phyloP scores from a whole-genome alignment of 2,329 filamentous ascomycete genomes.

The Neoascochyta sp. region DNA sequence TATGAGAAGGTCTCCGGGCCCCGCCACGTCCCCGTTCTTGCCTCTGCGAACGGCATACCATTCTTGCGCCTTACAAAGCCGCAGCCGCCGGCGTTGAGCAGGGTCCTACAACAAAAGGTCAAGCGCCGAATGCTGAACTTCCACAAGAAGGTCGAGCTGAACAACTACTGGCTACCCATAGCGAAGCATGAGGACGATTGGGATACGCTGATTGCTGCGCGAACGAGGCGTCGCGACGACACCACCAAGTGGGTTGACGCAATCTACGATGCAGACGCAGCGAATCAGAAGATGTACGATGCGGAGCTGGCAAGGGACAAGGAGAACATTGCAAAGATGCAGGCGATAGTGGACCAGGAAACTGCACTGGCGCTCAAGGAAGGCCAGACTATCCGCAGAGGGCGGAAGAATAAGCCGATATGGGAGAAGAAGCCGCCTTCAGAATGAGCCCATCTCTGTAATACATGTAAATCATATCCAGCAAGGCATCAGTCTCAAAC shows the following conservation, averaged over 20 bases:
- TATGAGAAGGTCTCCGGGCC: constrained; percentile 48
- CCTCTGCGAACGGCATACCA: constrained; percentile 55
- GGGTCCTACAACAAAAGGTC: constrained; percentile 55
- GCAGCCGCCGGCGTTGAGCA: constrained; percentile 58
- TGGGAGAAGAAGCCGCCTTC: constrained; percentile 18
- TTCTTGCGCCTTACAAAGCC: constrained; percentile 66
- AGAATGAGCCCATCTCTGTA: too few species aligned
- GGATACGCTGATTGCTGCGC: constrained; percentile 41
- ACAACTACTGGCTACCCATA: constrained; percentile 41
- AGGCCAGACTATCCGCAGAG: constrained; percentile 27
- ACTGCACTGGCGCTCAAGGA: constrained; percentile 43
- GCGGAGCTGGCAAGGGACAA: constrained; percentile 25
- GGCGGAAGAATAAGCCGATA: constrained; percentile 23
- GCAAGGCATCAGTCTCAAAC: too few species aligned
- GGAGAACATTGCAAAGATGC: constrained; percentile 42
- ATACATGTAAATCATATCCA: constrained; percentile 1
- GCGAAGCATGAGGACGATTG: constrained; percentile 48
- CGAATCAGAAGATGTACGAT: constrained; percentile 16
- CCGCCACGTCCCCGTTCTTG: constrained; percentile 58
- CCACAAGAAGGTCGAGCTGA: constrained; percentile 38
- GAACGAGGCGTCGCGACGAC: constrained; percentile 9
- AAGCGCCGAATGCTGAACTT: constrained; percentile 44
- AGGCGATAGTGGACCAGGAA: constrained; percentile 49
- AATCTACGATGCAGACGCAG: constrained; percentile 15
- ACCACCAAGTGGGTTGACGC: constrained; percentile 31